Evolutionary conservation across 1,284 basidiomycete genomes (phyloP).

Genomic region (Trichosporon coremiiforme): DNA sequence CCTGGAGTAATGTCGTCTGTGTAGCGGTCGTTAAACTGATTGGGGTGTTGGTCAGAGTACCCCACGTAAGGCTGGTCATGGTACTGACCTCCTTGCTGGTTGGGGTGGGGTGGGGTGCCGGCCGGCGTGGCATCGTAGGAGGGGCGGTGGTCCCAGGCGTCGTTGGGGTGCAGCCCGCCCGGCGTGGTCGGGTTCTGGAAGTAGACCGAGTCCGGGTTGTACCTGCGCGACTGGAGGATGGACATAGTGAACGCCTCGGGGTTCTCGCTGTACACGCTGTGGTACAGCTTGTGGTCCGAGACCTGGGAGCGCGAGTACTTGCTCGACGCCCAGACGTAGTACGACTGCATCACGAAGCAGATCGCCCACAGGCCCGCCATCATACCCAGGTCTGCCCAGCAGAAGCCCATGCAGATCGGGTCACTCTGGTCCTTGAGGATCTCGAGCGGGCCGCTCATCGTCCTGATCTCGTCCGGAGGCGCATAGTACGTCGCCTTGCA

Average conservation of each 20-base stretch:
- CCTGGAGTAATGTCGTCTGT: background rate
- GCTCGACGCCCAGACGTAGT: conserved; percentile 62
- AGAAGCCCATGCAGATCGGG: conserved; percentile 78
- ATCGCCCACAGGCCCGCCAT: conserved; percentile 83
- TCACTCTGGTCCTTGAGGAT: conserved; percentile 60
- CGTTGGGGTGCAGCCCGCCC: conserved; percentile 42
- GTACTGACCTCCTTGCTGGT: conserved; percentile 28
- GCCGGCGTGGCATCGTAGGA: conserved; percentile 59
- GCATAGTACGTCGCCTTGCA: conserved; percentile 64
- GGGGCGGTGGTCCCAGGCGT: conserved; percentile 72
- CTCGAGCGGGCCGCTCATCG: conserved; percentile 40
- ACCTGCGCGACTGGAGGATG: conserved; percentile 63
- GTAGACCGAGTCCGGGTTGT: conserved; percentile 61
- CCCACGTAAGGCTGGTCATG: conserved; percentile 25
- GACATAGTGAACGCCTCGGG: conserved; percentile 64
- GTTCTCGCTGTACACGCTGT: conserved; percentile 65
- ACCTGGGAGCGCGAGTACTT: conserved; percentile 75
- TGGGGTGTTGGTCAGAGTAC: conserved; percentile 21
- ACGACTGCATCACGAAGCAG: conserved; percentile 71
- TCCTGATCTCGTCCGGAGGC: conserved; percentile 43
- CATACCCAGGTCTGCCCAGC: conserved; percentile 87
- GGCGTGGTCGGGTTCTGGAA: conserved; percentile 34
- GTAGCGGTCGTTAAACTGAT: conserved; percentile 13
- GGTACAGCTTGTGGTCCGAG: conserved; percentile 76
- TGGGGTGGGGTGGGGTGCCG: conserved; percentile 14